Conservation (phyloP, 805 yeast species). For the Kurtzmaniella cleridarum region DNA sequence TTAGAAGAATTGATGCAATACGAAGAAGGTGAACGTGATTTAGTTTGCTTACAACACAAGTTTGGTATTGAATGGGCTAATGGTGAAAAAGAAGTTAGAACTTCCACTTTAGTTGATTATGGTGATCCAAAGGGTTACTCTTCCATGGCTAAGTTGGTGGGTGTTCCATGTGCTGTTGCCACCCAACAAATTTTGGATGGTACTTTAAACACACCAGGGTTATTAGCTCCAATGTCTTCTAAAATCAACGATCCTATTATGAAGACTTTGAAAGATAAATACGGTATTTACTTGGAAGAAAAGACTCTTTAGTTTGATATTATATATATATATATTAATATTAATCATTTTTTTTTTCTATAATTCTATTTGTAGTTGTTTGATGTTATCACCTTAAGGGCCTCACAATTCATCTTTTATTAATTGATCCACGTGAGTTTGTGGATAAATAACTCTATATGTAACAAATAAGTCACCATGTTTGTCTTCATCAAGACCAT, state of each 20-base stretch:
- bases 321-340: neutral
- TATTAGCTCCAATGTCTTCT: conserved; percentile 88
- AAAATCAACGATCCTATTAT: conserved; percentile 88
- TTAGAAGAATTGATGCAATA: conserved; percentile 94
- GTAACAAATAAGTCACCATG: conserved; percentile 45
- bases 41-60: conserved; percentile 94
- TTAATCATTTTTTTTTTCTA: neutral
- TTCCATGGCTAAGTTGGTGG: conserved; percentile 97
- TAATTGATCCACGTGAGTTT: conserved; percentile 1
- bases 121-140: conserved; percentile 88
- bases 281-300: conserved; percentile 83
- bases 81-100: conserved; percentile 85
- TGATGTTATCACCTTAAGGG: neutral
- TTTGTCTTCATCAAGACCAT: conserved; percentile 28
- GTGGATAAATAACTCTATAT: conserved; percentile 41
- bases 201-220: conserved; percentile 65
- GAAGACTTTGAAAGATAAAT: conserved; percentile 84
- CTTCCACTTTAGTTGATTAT: conserved; percentile 91
- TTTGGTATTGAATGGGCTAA: conserved; percentile 97
- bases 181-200: conserved; percentile 81
- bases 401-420: conserved; percentile 20
- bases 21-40: conserved; percentile 91
- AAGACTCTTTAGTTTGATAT: conserved; percentile 49
- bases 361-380: neutral
- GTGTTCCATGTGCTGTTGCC: conserved; percentile 98